Conservation (phyloP, 2,329 filamentous ascomycete genomes). For the Calonectria pteridis region DNA sequence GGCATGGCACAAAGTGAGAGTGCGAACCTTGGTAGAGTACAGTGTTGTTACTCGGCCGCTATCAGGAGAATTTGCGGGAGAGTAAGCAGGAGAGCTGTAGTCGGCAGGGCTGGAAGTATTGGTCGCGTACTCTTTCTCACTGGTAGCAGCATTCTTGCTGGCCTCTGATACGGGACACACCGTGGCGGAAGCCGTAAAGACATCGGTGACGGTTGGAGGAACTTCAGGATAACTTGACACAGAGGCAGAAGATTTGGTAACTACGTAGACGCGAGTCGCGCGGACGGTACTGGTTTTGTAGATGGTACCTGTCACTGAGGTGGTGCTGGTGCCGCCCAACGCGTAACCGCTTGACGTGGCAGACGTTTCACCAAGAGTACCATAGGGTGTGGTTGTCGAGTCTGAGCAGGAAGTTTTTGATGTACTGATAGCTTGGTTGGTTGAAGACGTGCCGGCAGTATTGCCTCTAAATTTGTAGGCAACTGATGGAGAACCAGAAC, state of each 20-base stretch:
- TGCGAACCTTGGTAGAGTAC: conserved; percentile 66
- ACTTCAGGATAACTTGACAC: conserved; percentile 54
- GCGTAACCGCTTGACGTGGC: background rate
- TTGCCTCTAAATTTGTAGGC: background rate
- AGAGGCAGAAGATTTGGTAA: conserved; percentile 66
- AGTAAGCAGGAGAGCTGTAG: conserved; percentile 25
- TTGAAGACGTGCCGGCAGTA: background rate
- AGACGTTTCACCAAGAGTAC: background rate
- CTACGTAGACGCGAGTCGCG: conserved; percentile 61
- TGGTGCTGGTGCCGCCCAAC: background rate
- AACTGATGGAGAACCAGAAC: background rate
- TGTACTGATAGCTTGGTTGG: background rate
- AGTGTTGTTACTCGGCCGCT: conserved; percentile 53
- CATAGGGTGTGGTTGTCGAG: background rate
- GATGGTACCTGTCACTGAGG: conserved; percentile 7
- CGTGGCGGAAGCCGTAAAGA: conserved; percentile 59
- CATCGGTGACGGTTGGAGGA: conserved; percentile 54
- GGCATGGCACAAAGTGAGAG: conserved; percentile 66
- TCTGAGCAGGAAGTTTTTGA: background rate
- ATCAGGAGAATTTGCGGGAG: conserved; percentile 17
- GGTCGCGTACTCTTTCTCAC: background rate
- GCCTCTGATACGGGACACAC: conserved; percentile 53
- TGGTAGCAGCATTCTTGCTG: conserved; percentile 12
- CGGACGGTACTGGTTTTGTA: conserved; percentile 53
- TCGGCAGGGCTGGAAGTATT: background rate